Conservation (phyloP, 768 basidiomycete genomes). For the Hygrophoropsis aurantiaca region DNA sequence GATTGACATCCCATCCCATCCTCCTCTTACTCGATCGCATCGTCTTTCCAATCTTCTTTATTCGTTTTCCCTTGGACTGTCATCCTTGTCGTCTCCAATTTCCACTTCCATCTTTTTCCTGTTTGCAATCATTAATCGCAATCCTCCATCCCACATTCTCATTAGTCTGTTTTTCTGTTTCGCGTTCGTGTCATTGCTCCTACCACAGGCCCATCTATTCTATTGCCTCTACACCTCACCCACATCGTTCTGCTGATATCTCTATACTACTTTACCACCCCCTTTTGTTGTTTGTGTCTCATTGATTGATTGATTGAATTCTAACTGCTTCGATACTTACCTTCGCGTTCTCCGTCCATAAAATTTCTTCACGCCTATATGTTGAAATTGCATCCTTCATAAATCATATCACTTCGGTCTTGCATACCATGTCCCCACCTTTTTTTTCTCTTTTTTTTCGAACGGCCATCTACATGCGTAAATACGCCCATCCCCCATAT, state of each 20-base stretch:
- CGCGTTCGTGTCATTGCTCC: constrained; percentile 16
- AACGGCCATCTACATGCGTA: constrained; percentile 6
- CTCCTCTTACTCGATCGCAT: constrained; percentile 17
- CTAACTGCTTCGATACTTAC: no score
- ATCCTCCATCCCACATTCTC: constrained; percentile 16
- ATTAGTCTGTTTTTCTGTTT: constrained; percentile 12
- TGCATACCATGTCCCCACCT: constrained; percentile 13
- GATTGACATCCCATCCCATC: constrained; percentile 30
- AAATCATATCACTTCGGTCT: constrained; percentile 7
- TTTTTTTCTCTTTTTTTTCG: constrained; percentile 4
- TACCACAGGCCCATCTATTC: constrained; percentile 21
- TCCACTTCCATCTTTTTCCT: constrained; percentile 25
- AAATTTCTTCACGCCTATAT: constrained; percentile 1
- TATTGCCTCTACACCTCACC: no score
- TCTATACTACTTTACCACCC: constrained; percentile 30
- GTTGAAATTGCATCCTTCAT: constrained; percentile 8
- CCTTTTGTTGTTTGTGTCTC: constrained; percentile 5
- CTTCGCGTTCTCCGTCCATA: constrained; percentile 8
- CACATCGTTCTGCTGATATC: constrained; percentile 30
- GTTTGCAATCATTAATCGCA: constrained; percentile 31
- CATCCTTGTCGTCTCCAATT: constrained; percentile 16
- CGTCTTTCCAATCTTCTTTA: constrained; percentile 11
- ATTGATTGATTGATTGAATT: no score
- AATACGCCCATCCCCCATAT: no score
- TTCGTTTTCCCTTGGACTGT: constrained; percentile 16